Evolutionary conservation across 768 basidiomycete species (phyloP), one percentile per base, ranked within the genome.

Genomic region (Stropharia rugosoannulata): DNA sequence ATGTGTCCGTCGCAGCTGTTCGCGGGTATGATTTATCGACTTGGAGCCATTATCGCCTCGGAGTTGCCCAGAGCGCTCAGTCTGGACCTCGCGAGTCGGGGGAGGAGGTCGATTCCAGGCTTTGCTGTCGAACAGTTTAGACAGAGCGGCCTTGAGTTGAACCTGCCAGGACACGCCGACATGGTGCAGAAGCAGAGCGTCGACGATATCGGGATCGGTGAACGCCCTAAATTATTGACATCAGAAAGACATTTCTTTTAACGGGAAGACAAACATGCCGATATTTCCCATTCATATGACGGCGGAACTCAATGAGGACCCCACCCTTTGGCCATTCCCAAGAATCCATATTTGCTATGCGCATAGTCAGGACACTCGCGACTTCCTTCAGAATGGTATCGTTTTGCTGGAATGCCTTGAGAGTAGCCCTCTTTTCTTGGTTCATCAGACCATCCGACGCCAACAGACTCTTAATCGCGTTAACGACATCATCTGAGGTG

Each of bases 201-300:
- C 76, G 22, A 81, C 61, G 47, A 79, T 71, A 39, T 81, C 79
- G 13, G 75, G 75, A 56, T 81, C 78, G 9, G 76, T 77, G 59
- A 76, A 79, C n/a, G 75, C 77, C 18, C 78, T 73, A 42, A 2
- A 15, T 37, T 49, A 38, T 37, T 5, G 9, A 19, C 13, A 16
- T 45, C 12, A 49, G 27, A 8, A 19, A 16, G 22, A 18, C 9
- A 5, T 55, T 10, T 29, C 27, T 41, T 43, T 8, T 4, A 15
- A 11, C 10, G 13, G 18, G 19, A 56, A 36, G 15, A 35, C 11
- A 42, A 10, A 32, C 57, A 53, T n/a, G 70, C 73, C 73, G 66
- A 55, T 79, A 80, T 65, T 79, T 80, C 1, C 80, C 80, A 56
- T 77, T 77, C 32, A 81, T 65, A 66, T 75, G 73, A 5, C 79